Base-by-base conservation (phyloP, 306 rosid species). In the Castanea sativa region DNA sequence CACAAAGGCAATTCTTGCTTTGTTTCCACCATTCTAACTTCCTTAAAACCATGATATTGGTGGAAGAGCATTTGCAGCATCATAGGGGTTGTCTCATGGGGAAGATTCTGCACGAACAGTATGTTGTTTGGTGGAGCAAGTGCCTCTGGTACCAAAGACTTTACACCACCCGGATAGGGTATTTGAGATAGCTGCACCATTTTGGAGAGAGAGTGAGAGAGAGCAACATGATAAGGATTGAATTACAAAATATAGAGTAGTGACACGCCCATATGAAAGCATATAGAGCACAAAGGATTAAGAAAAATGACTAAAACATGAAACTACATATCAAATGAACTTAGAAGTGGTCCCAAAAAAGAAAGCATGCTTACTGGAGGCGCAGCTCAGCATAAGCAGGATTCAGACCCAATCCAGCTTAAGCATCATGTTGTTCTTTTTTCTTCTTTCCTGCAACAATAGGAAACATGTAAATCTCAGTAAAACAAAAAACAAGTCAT, bases 31-130 rank as follows among this genome's bases (percentile, higher is more conserved):
- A 95, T 95, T 84, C 99, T 87, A 73, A 95, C 99, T 88, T 95
- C 99, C 92, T 91, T 95, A 71, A 95, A 95, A 55, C 99, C 98
- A 38, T 91, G 81, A 58, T 90, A 93, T 75, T 95, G 99, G 73
- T 87, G 94, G 87, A 92, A 94, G 53, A 95, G 98, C 98, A 95
- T 95, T 80, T 93, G 98, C 74, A 95, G 90, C 99, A 95, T 93
- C 96, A 90, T 88, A 21, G 99, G 92, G 53, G 96, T 91, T 10
- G 99, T 87, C 38, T 93, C 99, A 0, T 87, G 89, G 21, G 99
- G 98, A 77, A 95, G 98, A 86, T 91, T 93, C 85, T 95, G 98
- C 41, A 93, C 89, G 61, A 95, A 95, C 77, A 95, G 92, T 79
- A 95, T 95, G 87, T 86, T 95, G 82, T 95, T 95, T 63, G 97